phyloP scores from a whole-genome alignment of 2,329 filamentous ascomycete species.

The Clarireedia monteithiana region DNA sequence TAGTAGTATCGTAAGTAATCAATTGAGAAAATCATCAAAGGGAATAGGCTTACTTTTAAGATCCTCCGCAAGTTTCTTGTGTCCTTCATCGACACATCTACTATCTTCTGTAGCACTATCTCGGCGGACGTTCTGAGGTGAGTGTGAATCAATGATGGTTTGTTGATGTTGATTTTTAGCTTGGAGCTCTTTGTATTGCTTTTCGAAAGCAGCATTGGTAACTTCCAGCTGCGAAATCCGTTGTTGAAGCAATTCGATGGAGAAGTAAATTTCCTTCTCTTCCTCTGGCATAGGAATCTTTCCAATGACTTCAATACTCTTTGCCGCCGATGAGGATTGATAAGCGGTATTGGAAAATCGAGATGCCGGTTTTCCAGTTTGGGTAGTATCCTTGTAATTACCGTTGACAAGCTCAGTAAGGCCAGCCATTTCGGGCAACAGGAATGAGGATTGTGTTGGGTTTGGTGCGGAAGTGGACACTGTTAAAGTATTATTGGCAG shows the following conservation, averaged over 20 bases:
- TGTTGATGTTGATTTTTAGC: neutral
- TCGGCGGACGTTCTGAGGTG: neutral
- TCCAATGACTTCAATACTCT: neutral
- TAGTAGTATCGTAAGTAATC: neutral
- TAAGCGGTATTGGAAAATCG: neutral
- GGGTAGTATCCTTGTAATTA: neutral
- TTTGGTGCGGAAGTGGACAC: neutral
- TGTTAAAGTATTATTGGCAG: neutral
- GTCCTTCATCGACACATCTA: neutral
- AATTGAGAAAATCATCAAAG: neutral
- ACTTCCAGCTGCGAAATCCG: neutral
- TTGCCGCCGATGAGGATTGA: neutral
- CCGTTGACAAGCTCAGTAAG: neutral
- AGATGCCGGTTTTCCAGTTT: neutral
- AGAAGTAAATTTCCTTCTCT: conserved; percentile 1
- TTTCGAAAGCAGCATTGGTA: neutral
- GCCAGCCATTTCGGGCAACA: neutral
- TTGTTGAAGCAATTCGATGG: neutral
- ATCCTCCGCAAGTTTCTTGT: neutral
- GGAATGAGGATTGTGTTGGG: neutral
- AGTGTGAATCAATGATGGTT: neutral
- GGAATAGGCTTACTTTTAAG: neutral
- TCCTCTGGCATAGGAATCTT: neutral
- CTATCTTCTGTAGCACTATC: neutral
- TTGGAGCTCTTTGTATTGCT: neutral